A percentile compares a stretch with the other conserved stretches of the same genome.
These are phyloP conservation scores for Cutaneotrichosporon cyanovorans DNA, from an alignment of 1,284 basidiomycete genomes.

Conservation along the genomic window DNA sequence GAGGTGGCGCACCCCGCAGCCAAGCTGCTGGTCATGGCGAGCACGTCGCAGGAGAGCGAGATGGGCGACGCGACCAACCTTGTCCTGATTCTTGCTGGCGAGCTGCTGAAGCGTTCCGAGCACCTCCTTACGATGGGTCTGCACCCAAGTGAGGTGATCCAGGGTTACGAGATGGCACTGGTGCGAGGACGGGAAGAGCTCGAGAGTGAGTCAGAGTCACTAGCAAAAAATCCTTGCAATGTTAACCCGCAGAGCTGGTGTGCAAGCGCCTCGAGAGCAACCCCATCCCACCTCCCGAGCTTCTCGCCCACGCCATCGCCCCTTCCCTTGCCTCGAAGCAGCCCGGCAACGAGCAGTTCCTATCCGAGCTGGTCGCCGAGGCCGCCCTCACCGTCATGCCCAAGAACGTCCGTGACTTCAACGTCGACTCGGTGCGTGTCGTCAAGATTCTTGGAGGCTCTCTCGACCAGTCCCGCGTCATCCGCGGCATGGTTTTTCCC, in stretches of 20 bases:
- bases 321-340: conserved; percentile 96
- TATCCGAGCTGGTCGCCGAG: conserved; percentile 82
- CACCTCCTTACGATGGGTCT: conserved; percentile 90
- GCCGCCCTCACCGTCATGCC: conserved; percentile 89
- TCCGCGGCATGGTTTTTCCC: conserved; percentile 97
- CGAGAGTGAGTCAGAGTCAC: conserved; percentile 62
- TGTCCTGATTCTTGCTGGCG: conserved; percentile 91
- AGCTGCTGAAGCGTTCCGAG: conserved; percentile 90
- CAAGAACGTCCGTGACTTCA: conserved; percentile 78
- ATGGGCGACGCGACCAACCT: conserved; percentile 97
- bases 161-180: conserved; percentile 92
- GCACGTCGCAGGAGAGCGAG: conserved; percentile 93
- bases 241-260: conserved; percentile 15
- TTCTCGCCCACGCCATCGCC: conserved; percentile 72
- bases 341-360: conserved; percentile 81
- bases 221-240: conserved; percentile 4
- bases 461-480: conserved; percentile 72
- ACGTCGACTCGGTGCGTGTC: conserved; percentile 95
- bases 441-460: conserved; percentile 98
- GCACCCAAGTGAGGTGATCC: conserved; percentile 88
- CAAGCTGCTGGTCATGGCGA: conserved; percentile 94
- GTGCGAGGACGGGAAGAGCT: conserved; percentile 79
- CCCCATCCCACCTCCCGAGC: conserved; percentile 66
- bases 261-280: conserved; percentile 44
- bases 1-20: conserved; percentile 98